Base-by-base conservation (phyloP, 805 yeast species). In the Sporopachydermia lactativora region DNA sequence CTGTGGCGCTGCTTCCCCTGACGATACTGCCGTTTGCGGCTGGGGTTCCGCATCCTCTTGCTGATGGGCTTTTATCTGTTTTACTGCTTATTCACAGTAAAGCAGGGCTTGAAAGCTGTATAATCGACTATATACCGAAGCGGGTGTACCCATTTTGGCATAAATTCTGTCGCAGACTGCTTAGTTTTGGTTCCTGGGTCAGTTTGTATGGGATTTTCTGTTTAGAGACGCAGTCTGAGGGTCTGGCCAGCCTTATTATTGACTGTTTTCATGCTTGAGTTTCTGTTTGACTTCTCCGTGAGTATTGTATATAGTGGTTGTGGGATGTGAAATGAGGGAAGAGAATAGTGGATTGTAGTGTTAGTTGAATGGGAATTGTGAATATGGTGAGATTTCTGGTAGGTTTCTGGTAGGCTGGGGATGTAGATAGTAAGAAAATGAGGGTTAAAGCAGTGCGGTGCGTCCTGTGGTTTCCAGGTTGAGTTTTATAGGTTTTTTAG, bases 91-190 rank as follows among this genome's bases (percentile, higher is more conserved):
- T 70, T 52, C 92, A 82, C 57, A 68, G 76, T 42, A 73, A 71
- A 56, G 73, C 74, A 39, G 94, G 92, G 2, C 75, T 81, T 65
- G 77, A 75, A 52, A 67, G 83, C 36, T 80, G 92, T 66, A 81
- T 82, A 50, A 71, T 71, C 42, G 92, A 82, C 59, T 80, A 81
- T 61, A 77, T 82, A 41, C 92, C 89, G 40, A 63, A 64, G 54
- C 72, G 89, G 63, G 82, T 76, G 28, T 82, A 71, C 52, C 86
- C 88, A 13, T 47, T 65, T 24, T 68, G 71, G 69, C 83, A 80
- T 60, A 66, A 63, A 43, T 58, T 57, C 44, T 81, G 83, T 42
- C 71, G 72, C 70, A 67, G 69, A 49, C 52, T 76, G 38, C 65
- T 82, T 53, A 65, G 75, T 34, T 55, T 75, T 17, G 89, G 92